Percentiles rank a stretch among this genome's conserved stretches.
These are phyloP conservation scores for Phytophthora podocarpi DNA, from an alignment of 352 stramenopile genomes.

Conservation along the genomic window DNA sequence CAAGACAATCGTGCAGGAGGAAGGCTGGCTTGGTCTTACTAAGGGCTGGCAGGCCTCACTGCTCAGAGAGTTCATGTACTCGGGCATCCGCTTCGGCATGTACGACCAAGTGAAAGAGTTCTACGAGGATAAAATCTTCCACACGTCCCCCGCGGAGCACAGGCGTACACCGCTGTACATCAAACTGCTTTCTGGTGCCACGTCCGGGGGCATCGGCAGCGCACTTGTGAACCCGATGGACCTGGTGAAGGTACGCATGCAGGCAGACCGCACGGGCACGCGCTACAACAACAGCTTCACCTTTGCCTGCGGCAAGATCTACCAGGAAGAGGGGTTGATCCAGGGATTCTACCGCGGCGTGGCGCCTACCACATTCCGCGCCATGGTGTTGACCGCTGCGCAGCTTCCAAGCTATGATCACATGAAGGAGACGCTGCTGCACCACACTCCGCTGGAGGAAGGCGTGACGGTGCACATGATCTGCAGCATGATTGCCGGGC, in stretches of 20 bases:
- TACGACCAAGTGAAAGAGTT: conserved; percentile 83
- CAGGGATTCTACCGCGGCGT: conserved; percentile 76
- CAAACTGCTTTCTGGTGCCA: conserved; percentile 69
- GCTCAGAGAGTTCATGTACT: conserved; percentile 78
- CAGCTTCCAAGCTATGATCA: conserved; percentile 85
- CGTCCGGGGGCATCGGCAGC: conserved; percentile 63
- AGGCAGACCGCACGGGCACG: conserved; percentile 62
- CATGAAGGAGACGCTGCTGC: conserved; percentile 72
- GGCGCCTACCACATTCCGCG: conserved; percentile 67
- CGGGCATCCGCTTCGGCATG: conserved; percentile 75
- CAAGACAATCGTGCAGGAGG: conserved; percentile 59
- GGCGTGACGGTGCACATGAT: conserved; percentile 67
- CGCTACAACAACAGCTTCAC: conserved; percentile 70
- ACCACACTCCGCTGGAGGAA: conserved; percentile 57
- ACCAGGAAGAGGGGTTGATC: conserved; percentile 59
- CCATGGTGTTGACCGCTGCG: conserved; percentile 73
- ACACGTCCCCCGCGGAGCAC: conserved; percentile 37
- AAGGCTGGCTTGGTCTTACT: conserved; percentile 59
- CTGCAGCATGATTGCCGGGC: conserved; percentile 73
- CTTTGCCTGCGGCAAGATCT: conserved; percentile 70
- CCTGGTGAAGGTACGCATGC: conserved; percentile 81
- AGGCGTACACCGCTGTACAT: conserved; percentile 58
- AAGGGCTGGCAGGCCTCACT: conserved; percentile 72
- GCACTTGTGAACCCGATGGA: conserved; percentile 82
- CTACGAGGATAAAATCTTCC: conserved; percentile 60